Evolutionary conservation across 164 flowering plant genomes (phyloP).

Genomic region (Berberis vulgaris): DNA sequence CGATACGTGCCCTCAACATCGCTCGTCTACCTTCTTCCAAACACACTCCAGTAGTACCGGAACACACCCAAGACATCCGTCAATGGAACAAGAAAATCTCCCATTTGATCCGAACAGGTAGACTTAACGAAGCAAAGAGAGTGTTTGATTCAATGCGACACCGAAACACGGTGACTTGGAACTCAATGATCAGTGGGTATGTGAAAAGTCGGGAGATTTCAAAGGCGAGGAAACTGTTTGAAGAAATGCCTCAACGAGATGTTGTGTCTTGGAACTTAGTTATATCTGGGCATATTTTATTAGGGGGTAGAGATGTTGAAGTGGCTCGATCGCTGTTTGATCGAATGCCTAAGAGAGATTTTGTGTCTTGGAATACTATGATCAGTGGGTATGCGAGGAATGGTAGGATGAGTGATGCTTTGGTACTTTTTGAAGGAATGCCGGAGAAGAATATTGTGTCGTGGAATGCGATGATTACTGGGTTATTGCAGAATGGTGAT

Average conservation of each 20-base stretch:
- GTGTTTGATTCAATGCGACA: conserved; percentile 13
- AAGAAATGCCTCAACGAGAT: not conserved
- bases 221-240: conserved; percentile 8
- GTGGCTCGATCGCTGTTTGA: conserved; percentile 4
- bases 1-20: no score
- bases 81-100: conserved; percentile 10
- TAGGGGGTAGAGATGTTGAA: not conserved
- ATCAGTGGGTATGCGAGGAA: conserved; percentile 10
- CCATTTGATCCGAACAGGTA: conserved; percentile 6
- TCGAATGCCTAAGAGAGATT: conserved; percentile 7
- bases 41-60: no score
- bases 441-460: conserved; percentile 2
- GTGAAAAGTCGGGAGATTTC: conserved; percentile 12
- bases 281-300: no score
- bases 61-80: conserved; percentile 1
- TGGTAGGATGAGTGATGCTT: conserved; percentile 11
- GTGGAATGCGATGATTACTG: conserved; percentile 10
- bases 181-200: conserved; percentile 18
- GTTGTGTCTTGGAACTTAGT: no score
- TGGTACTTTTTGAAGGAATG: conserved; percentile 6
- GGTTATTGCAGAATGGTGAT: conserved; percentile 9
- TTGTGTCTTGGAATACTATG: not conserved
- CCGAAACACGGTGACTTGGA: conserved; percentile 19
- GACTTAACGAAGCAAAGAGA: conserved; percentile 12
- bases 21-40: no score